Base-by-base conservation (phyloP, 108 stramenopile species). In the Parietichytrium sp. region DNA sequence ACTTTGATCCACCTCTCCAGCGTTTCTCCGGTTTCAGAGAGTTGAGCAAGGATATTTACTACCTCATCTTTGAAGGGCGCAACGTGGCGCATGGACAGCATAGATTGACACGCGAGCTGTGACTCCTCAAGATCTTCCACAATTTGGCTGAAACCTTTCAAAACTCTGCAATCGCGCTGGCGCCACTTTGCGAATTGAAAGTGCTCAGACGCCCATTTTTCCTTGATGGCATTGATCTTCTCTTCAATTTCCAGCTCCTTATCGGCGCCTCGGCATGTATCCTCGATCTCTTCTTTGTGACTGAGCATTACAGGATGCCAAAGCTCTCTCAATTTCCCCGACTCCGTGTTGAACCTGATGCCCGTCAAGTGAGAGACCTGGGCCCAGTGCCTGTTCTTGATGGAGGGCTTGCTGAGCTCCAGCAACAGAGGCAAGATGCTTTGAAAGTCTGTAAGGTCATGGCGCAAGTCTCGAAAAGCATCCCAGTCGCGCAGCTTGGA, bases 121-220 rank as follows among this genome's bases (percentile, higher is more conserved):
- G 88, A 88, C 38, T 91, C 91, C 49, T 91, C 91, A 3, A 91
- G 81, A 26, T 90, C 91, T 48, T 91, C 91, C 52, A 91, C 86
- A 1, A 85, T 61, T 12, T 52, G 54, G 4, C 55, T 42, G 48
- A 84, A 85, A 27, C 79, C 86, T 8, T n/a, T 48, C 18, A 89
- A 52, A 7, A 87, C 82, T 18, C 25, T 36, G 79, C 81, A 20
- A 31, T 55, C 29, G 51, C 88, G 29, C 91, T 53, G 52, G 42
- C 83, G 49, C 89, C 88, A 90, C 52, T 82, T 30, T 7, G 49
- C 51, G 54, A 90, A 90, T 26, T 79, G 84, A 53, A 90, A 87
- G 30, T 53, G 47, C 7, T 80, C 42, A 2, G 20, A 31, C 12
- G 83, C 80, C 91, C 91, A 91, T 25, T 54, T 47, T 20, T 90